Conservation (phyloP, 176 grass and related monocot genomes). For the Thinopyrum elongatum region DNA sequence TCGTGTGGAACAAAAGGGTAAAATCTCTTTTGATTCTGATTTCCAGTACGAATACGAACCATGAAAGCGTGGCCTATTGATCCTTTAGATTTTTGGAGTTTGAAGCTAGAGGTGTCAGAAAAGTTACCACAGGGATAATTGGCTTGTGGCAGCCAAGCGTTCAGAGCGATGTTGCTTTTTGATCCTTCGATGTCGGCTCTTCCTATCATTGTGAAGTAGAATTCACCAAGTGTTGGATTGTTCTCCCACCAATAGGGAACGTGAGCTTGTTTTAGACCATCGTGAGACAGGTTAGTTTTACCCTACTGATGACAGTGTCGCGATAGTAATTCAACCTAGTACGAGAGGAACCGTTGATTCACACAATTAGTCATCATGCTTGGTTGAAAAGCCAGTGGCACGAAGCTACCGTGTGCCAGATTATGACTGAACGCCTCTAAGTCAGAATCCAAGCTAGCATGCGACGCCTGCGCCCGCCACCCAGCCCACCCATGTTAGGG, state of each 20-base stretch:
- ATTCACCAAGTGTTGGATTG: no score
- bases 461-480: slow-evolving; percentile 11
- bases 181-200: no score
- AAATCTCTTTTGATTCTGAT: slow-evolving; percentile 75
- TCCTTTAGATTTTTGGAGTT: slow-evolving; percentile 61
- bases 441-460: slow-evolving; percentile 53
- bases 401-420: slow-evolving; percentile 55
- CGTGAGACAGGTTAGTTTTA: no score
- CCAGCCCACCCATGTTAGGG: slow-evolving; percentile 16
- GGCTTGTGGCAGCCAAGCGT: slow-evolving; percentile 69
- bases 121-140: slow-evolving; percentile 76
- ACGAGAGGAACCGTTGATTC: no score
- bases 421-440: slow-evolving; percentile 64
- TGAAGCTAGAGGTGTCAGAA: slow-evolving; percentile 1
- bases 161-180: no score
- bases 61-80: slow-evolving; percentile 70
- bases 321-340: no score
- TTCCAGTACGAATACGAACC: slow-evolving; percentile 57
- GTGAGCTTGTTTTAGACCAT: no score
- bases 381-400: slow-evolving; percentile 63
- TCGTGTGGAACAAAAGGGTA: slow-evolving; percentile 74
- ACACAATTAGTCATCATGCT: slow-evolving; percentile 62
- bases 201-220: no score
- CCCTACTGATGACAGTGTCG: no score
- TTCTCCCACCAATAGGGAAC: no score